These are phyloP conservation scores for Vigna reflexopilosa DNA, from an alignment of 306 rosid genomes.

Conservation along the genomic window DNA sequence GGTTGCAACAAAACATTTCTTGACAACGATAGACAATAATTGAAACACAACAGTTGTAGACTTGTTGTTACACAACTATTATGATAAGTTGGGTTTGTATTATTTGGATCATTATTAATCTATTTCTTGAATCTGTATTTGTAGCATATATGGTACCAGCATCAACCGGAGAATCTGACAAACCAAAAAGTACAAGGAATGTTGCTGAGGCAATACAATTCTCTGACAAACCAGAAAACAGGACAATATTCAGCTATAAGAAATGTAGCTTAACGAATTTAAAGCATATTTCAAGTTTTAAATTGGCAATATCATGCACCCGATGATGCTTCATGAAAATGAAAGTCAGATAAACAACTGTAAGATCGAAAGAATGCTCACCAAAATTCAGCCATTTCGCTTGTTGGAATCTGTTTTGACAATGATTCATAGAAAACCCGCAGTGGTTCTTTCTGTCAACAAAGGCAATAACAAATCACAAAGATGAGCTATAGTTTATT, in stretches of 20 bases:
- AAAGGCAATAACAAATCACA: conserved; percentile 39
- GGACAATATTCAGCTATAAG: no score
- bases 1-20: background rate
- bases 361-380: conserved; percentile 43
- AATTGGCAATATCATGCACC: background rate
- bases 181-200: background rate
- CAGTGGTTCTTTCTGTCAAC: conserved; percentile 89
- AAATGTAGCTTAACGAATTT: no score
- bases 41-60: background rate
- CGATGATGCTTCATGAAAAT: background rate
- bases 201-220: background rate
- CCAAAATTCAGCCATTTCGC: conserved; percentile 98
- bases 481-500: conserved; percentile 29
- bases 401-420: conserved; percentile 85
- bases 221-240: background rate
- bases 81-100: background rate
- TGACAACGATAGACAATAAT: background rate
- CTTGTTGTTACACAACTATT: background rate
- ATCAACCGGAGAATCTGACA: background rate
- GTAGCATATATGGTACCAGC: background rate
- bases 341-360: background rate
- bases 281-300: conserved; percentile 2
- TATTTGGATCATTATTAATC: background rate
- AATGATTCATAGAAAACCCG: conserved; percentile 88
- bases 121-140: conserved; percentile 6